Percentiles rank a stretch among this genome's conserved stretches.
phyloP scores from a whole-genome alignment of 768 basidiomycete genomes.

The Candolleomyces efflorescens region DNA sequence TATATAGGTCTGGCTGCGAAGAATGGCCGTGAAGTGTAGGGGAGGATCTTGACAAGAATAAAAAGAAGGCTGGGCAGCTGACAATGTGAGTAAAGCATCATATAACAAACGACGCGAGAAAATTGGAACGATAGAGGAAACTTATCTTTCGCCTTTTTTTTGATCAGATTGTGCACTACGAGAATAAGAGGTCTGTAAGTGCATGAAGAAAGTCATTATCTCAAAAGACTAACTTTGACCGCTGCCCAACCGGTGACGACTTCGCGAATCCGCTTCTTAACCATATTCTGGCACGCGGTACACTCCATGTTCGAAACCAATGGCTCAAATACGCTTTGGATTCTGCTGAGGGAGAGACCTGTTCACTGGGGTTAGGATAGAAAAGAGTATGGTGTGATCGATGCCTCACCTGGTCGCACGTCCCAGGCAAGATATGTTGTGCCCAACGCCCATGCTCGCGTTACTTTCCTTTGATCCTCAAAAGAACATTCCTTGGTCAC shows the following conservation, averaged over 20 bases:
- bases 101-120: too few species aligned
- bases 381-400: neutral
- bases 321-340: conserved; percentile 45
- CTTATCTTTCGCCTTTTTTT: neutral
- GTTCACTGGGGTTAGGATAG: neutral
- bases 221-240: conserved; percentile 39
- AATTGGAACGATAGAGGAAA: too few species aligned
- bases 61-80: too few species aligned
- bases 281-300: conserved; percentile 35
- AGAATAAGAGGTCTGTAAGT: neutral
- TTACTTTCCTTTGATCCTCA: conserved; percentile 17
- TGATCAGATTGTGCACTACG: conserved; percentile 12
- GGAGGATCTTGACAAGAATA: too few species aligned
- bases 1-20: too few species aligned
- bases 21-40: too few species aligned
- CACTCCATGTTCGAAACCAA: conserved; percentile 45
- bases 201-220: neutral
- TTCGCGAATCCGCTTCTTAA: conserved; percentile 43
- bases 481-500: conserved; percentile 15
- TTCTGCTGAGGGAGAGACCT: conserved; percentile 48
- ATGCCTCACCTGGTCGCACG: conserved; percentile 13
- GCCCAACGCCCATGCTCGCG: conserved; percentile 22
- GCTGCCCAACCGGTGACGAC: conserved; percentile 50
- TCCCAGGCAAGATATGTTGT: conserved; percentile 23
- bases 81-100: too few species aligned